phyloP scores from a whole-genome alignment of 2,329 filamentous ascomycete species.

The Aotearoamyces nothofagi region DNA sequence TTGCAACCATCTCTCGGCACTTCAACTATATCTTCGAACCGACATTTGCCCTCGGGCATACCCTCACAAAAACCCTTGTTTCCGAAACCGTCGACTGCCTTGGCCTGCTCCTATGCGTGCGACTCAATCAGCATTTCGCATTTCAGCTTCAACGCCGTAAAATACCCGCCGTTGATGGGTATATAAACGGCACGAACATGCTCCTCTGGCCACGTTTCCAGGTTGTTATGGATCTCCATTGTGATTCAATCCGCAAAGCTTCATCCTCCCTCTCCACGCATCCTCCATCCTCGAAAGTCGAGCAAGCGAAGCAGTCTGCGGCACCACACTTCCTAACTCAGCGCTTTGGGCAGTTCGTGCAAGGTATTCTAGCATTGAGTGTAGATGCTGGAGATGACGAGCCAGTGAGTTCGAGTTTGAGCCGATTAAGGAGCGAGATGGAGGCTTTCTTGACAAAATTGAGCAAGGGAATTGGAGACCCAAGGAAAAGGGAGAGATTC shows the following conservation, averaged over 20 bases:
- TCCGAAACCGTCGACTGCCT: constrained; percentile 70
- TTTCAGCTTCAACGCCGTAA: constrained; percentile 89
- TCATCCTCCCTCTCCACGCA: constrained; percentile 33
- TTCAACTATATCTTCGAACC: constrained; percentile 83
- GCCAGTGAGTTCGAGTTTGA: constrained; percentile 70
- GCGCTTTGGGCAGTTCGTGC: constrained; percentile 84
- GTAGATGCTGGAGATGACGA: constrained; percentile 91
- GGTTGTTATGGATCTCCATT: constrained; percentile 83
- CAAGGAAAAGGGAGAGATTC: constrained; percentile 72
- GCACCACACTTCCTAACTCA: constrained; percentile 89
- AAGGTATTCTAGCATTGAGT: constrained; percentile 70
- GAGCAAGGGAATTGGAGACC: constrained; percentile 61
- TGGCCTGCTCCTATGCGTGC: constrained; percentile 78
- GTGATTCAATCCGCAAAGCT: constrained; percentile 62
- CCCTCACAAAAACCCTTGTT: constrained; percentile 60
- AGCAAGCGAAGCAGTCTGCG: constrained; percentile 48
- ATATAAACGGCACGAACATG: constrained; percentile 93
- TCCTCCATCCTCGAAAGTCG: constrained; percentile 28
- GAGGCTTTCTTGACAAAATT: constrained; percentile 70
- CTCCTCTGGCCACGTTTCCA: constrained; percentile 93
- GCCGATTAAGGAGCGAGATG: constrained; percentile 63
- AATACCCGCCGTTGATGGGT: constrained; percentile 75
- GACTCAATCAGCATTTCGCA: constrained; percentile 83
- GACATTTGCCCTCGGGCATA: constrained; percentile 71
- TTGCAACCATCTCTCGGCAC: constrained; percentile 63